Base-by-base conservation (phyloP, 352 stramenopile genomes). In the Pythium volutum region DNA sequence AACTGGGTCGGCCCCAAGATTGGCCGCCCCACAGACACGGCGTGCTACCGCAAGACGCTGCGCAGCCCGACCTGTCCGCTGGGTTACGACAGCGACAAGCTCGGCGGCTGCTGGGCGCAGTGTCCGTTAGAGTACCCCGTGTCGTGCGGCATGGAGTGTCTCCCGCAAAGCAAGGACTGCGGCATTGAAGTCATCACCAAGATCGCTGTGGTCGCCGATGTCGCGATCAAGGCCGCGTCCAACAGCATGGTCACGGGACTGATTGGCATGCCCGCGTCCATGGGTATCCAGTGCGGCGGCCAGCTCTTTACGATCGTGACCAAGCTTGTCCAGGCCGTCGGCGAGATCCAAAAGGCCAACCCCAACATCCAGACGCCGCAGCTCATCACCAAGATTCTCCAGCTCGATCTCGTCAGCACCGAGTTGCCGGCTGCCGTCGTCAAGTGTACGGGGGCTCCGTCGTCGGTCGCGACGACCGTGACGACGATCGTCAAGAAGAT, bases 41-140 rank as follows among this genome's bases (percentile, higher is more conserved):
- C 74, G 1, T 86, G 79, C 47, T 88, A 87, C 57, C 75, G 79
- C 18, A 81, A 83, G 61, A n/a, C 76, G 65, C 3, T 76, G 50
- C 23, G 34, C 59, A 66, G 14, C 27, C 73, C 54, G 11, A 62
- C 60, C 0, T 87, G 79, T 47, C 62, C 73, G 1, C 52, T 59
- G 5, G 73, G 76, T 2, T 89, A 87, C 65, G 57, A 74, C 36
- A 65, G 60, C 53, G 80, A 89, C 25, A 81, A 78, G 2, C 49
- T 77, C 31, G 64, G 65, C 12, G 72, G 56, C 0, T 92, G 82
- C 59, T 92, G 80, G 80, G 72, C 81, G 0, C 68, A 89, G 52
- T 93, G 81, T 38, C 84, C 84, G 0, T 54, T 91, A 7, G 69
- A 86, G 33, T 93, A 88, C 69, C 84, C 84, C 0, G 79, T 93